A percentile compares a stretch with the other conserved stretches of the same genome.
Evolutionary conservation across 768 basidiomycete species (phyloP).

Genomic region (Hericium erinaceus): DNA sequence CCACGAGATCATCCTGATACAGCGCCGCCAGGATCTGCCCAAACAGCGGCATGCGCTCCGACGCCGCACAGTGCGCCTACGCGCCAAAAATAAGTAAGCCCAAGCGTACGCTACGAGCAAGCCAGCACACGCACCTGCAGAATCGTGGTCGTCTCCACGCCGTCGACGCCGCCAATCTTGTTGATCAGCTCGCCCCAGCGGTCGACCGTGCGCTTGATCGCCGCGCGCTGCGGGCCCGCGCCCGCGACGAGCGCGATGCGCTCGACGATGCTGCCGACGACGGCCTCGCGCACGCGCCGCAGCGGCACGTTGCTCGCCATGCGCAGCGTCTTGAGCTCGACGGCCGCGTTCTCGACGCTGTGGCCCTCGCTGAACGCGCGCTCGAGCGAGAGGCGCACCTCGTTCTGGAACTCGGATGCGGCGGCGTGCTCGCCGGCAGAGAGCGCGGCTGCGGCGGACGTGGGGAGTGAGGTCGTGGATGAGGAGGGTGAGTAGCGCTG

Average conservation of each 20-base stretch:
- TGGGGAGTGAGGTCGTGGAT: conserved; percentile 35
- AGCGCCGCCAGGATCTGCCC: conserved; percentile 77
- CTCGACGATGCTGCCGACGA: conserved; percentile 77
- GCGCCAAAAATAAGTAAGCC: not conserved
- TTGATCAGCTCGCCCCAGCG: conserved; percentile 83
- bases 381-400: conserved; percentile 78
- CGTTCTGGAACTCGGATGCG: conserved; percentile 63
- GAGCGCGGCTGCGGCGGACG: conserved; percentile 28
- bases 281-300: conserved; percentile 76
- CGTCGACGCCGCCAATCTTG: conserved; percentile 74
- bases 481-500: conserved; percentile 36
- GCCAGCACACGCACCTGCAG: conserved; percentile 52
- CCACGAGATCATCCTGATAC: conserved; percentile 88
- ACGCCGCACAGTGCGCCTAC: conserved; percentile 58
- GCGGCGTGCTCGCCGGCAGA: conserved; percentile 30
- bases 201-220: conserved; percentile 51
- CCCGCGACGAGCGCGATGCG: conserved; percentile 55
- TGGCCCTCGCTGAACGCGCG: conserved; percentile 90
- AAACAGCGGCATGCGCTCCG: conserved; percentile 61
- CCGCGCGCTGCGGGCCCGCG: conserved; percentile 48
- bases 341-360: conserved; percentile 84
- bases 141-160: conserved; percentile 67
- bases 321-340: conserved; percentile 92
- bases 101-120: not conserved
- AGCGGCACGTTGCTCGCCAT: conserved; percentile 95